Base-by-base conservation (phyloP, 2,329 filamentous ascomycete genomes). In the Ascochyta rabiei region DNA sequence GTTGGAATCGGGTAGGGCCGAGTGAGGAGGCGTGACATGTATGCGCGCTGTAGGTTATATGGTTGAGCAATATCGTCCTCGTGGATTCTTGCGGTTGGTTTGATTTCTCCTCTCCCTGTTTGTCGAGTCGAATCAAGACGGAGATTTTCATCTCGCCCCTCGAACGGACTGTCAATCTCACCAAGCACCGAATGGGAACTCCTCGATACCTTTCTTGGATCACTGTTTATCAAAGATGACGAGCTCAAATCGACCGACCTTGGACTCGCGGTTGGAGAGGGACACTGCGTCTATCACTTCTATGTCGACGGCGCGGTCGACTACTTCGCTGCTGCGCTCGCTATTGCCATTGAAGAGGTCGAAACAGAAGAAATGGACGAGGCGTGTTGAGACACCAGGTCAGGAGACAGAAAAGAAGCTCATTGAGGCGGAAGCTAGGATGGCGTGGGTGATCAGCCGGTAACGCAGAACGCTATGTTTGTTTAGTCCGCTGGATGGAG, bases 281-380 rank as follows among this genome's bases (percentile, higher is more conserved):
- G 61, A 65, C 30, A 30, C 49, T 15, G 41, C 55, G 38, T 72
- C 69, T 1, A 60, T 57, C 4, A 60, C 21, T 21, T 67, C 67
- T 8, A 62, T 56, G 45, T 70, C 68, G 16, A 69, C 68, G 18
- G 62, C 63, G 21, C 40, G 62, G 12, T 67, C 68, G 7, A 64
- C 61, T 7, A 67, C 66, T 9, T 49, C 61, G 2, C 53, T 71
- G 6, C 55, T 73, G 16, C 59, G 63, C 33, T 64, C 60, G 1
- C 52, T 69, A 15, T 57, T 66, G 8, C 57, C 57, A n/a, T 62
- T 57, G 8, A 63, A 49, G 34, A 46, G 37, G 41, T 31, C 44
- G 4, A 56, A 55, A 10, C 42, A 42, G 2, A n/a, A 42, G 15
- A 39, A 24, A 15, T 19, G 55, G n/a, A 15, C 52, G 12, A 54